Evolutionary conservation across 2,329 filamentous ascomycete genomes (phyloP), one percentile per base, ranked within the genome.

Genomic region (Alternaria longipes): DNA sequence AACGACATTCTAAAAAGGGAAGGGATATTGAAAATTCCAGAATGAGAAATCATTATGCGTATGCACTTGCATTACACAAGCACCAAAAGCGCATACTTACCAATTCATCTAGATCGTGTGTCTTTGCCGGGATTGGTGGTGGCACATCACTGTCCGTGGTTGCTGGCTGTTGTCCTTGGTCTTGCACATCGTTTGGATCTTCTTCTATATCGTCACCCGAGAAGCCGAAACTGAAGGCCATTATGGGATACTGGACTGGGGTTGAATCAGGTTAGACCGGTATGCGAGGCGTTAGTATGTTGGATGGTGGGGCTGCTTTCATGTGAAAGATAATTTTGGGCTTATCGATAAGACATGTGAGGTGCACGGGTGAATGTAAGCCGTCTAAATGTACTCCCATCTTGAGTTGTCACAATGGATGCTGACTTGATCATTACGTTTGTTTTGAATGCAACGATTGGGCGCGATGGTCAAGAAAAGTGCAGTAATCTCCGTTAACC

Each of bases 131-230:
- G 45, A 82, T 69, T 0, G 72, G 74, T 28, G 74, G 73, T 28
- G 75, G 71, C 12, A 74, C 59, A 65, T 70, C 26, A 16, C 41
- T 60, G 5, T 44, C 59, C 6, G 46, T 51, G 24, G 47, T 36
- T 5, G 32, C 59, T 36, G 46, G 54, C 18, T 49, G 49, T 46
- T 34, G 54, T 47, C 38, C 44, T 51, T 62, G 62, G 36, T 50
- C 64, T 20, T 58, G 68, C 5, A 69, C 68, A 63, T 80, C 76
- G 44, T 81, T 74, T n/a, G 72, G 70, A 56, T 84, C 83, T 26
- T 80, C 77, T 53, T 86, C 85, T 74, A 86, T 87, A 67, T 88
- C 86, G 60, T 88, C 85, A 20, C 84, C 85, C 0, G 83, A 81
- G 68, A 89, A 89, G 18, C 84, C 84, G 63, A 89, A 89, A 59